A percentile compares a stretch with the other conserved stretches of the same genome.
Evolutionary conservation across 1,284 basidiomycete species (phyloP).

Genomic region (Nidula niveotomentosa): DNA sequence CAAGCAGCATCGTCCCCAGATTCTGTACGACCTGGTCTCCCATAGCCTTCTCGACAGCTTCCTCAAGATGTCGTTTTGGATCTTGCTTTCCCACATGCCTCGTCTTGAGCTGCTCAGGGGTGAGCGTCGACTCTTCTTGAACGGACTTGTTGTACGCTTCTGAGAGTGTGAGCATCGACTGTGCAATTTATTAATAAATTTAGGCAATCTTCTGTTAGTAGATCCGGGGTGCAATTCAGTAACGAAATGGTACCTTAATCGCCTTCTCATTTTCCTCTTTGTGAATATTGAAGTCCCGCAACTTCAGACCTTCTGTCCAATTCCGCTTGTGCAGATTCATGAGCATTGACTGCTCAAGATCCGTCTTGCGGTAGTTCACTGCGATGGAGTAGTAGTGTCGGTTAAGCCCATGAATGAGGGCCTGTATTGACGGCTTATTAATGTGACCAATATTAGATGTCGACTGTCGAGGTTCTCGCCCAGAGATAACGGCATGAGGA

Average conservation of each 20-base stretch:
- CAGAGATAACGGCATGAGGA: constrained; percentile 82
- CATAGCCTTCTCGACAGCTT: constrained; percentile 96
- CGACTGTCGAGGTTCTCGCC: constrained; percentile 95
- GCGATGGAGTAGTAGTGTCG: constrained; percentile 97
- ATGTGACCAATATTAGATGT: constrained; percentile 99
- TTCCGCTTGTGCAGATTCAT: constrained; percentile 98
- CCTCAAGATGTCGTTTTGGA: constrained; percentile 95
- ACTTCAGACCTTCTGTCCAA: constrained; percentile 94
- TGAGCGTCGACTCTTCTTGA: constrained; percentile 92
- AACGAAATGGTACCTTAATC: constrained; percentile 70
- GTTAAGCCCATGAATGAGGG: constrained; percentile 93
- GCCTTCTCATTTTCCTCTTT: constrained; percentile 87
- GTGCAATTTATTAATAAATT: constrained; percentile 6
- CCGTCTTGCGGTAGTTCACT: constrained; percentile 96
- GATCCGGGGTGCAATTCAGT: constrained; percentile 1
- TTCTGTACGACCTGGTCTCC: constrained; percentile 95
- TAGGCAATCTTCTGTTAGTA: constrained; percentile 11
- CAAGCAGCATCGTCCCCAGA: constrained; percentile 88
- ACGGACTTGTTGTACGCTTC: constrained; percentile 95
- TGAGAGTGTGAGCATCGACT: constrained; percentile 92
- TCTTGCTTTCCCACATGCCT: constrained; percentile 98
- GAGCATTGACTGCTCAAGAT: constrained; percentile 96
- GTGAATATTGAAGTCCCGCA: constrained; percentile 86
- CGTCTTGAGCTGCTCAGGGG: constrained; percentile 89
- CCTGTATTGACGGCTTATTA: constrained; percentile 98